Evolutionary conservation across 2,329 filamentous ascomycete species (phyloP).

Genomic region (Lasiodiplodia theobromae): DNA sequence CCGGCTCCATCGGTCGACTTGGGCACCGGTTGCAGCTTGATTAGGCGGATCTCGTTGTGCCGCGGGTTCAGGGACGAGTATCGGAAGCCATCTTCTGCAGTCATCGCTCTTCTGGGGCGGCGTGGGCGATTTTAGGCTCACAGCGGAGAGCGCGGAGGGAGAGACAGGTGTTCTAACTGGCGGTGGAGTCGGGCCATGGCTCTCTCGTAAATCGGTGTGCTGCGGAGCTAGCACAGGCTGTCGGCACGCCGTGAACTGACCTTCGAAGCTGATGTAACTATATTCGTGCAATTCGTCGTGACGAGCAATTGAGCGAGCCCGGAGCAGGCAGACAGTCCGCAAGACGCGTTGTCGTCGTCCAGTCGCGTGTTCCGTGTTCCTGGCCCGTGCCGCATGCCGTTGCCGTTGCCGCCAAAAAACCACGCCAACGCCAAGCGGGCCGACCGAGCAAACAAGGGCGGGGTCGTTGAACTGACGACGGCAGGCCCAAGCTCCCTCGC

Average conservation of each 20-base stretch:
- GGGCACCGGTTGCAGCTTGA: slow-evolving; percentile 27
- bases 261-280: neutral
- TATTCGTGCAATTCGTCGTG: neutral
- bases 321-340: neutral
- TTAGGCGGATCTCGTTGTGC: slow-evolving; percentile 29
- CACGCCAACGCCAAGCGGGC: neutral
- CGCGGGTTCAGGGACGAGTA: slow-evolving; percentile 9
- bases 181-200: neutral
- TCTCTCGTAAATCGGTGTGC: neutral
- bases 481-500: neutral
- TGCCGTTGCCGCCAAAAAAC: neutral
- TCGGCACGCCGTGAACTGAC: neutral
- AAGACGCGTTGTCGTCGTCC: neutral
- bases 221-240: neutral
- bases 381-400: neutral
- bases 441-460: neutral
- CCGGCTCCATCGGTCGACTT: slow-evolving; percentile 23
- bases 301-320: neutral
- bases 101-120: neutral
- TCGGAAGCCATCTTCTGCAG: slow-evolving; percentile 2
- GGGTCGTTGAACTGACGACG: neutral
- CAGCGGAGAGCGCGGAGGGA: neutral
- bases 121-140: neutral
- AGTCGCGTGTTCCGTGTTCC: neutral
- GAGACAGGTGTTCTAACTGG: neutral